These are phyloP conservation scores for Fusarium chlamydosporum DNA, from an alignment of 2,329 filamentous ascomycete genomes.

Conservation along the genomic window DNA sequence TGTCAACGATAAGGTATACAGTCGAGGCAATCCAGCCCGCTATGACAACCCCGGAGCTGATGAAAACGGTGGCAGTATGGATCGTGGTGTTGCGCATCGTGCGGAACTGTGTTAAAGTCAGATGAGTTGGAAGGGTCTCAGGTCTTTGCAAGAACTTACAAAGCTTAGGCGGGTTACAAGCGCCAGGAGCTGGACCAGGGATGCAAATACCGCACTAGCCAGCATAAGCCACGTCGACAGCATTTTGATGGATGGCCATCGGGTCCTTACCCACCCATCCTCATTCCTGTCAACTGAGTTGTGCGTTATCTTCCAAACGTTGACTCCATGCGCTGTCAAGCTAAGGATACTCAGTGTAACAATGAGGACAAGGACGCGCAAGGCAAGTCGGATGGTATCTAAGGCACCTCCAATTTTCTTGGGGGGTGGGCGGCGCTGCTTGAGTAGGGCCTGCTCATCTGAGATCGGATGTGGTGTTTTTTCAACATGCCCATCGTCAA, in stretches of 20 bases:
- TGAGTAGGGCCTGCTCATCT: constrained; percentile 7
- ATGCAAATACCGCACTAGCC: constrained; percentile 2
- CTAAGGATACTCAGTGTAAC: constrained; percentile 19
- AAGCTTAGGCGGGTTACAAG: not conserved
- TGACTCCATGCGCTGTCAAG: not conserved
- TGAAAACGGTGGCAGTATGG: not conserved
- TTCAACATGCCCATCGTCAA: not conserved
- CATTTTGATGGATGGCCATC: constrained; percentile 19
- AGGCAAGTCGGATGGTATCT: constrained; percentile 1
- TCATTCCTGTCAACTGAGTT: constrained; percentile 25
- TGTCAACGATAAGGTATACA: constrained; percentile 15
- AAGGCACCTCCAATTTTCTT: not conserved
- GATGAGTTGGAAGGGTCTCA: accelerated
- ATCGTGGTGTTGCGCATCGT: not conserved
- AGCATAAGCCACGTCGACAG: constrained; percentile 26
- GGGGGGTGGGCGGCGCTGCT: constrained; percentile 1
- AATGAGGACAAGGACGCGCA: constrained; percentile 9
- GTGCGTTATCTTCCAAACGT: constrained; percentile 18
- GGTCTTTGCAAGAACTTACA: not conserved
- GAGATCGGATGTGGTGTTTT: not conserved
- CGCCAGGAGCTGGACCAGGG: not conserved
- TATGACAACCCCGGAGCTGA: not conserved
- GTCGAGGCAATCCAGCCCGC: constrained; percentile 12
- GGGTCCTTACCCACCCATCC: constrained; percentile 19
- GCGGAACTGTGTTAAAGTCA: not conserved